These are phyloP conservation scores for Ocimum tenuiflorum DNA, from an alignment of 257 asterid species.

Conservation along the genomic window DNA sequence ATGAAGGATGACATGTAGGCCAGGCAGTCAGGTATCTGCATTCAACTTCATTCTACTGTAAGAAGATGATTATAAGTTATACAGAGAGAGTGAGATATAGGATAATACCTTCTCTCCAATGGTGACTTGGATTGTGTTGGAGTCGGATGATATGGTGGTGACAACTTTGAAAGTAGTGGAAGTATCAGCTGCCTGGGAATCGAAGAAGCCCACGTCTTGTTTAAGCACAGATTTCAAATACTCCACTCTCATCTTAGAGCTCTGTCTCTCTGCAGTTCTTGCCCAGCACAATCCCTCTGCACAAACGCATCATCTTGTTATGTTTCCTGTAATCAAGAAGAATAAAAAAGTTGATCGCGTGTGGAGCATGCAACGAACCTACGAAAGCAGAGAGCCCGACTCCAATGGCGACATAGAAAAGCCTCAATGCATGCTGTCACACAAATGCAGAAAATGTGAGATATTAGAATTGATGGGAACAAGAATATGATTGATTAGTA, in stretches of 20 bases:
- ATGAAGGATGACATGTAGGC: constrained; percentile 77
- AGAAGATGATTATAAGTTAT: too few relatives aligned
- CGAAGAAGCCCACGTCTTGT: constrained; percentile 83
- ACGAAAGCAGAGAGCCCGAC: constrained; percentile 74
- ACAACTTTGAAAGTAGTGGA: constrained; percentile 67
- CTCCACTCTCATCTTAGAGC: constrained; percentile 78
- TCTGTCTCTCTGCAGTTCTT: constrained; percentile 89
- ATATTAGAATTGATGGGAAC: too few relatives aligned
- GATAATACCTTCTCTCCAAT: constrained; percentile 68
- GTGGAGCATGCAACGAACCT: constrained; percentile 33
- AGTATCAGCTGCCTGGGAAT: constrained; percentile 63
- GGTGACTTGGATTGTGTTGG: constrained; percentile 56
- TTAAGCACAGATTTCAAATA: constrained; percentile 68
- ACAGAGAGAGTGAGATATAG: too few relatives aligned
- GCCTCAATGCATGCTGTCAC: constrained; percentile 39
- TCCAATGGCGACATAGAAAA: constrained; percentile 64
- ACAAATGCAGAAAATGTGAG: too few relatives aligned
- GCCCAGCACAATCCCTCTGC: constrained; percentile 90
- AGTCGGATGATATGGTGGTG: constrained; percentile 58
- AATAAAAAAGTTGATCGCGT: too few relatives aligned
- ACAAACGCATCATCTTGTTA: background rate
- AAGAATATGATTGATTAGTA: too few relatives aligned
- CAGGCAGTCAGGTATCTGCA: constrained; percentile 71
- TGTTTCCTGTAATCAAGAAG: background rate
- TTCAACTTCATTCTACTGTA: background rate